These are phyloP conservation scores for Lolium multiflorum DNA, from an alignment of 176 grass and related monocot species.

Conservation along the genomic window DNA sequence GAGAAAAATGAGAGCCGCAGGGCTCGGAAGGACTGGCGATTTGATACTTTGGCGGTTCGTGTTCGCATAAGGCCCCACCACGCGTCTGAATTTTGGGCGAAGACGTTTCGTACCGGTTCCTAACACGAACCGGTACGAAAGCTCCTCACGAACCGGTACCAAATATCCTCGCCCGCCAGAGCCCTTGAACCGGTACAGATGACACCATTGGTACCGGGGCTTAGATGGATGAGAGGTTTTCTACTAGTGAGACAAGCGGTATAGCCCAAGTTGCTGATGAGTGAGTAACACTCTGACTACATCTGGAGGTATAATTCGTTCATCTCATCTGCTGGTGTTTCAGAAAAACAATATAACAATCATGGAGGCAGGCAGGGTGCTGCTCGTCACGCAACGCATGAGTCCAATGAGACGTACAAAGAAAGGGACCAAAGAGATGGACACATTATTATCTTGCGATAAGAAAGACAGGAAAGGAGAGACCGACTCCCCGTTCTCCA, in stretches of 20 bases:
- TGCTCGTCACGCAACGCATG: constrained; percentile 12
- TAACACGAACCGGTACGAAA: no score
- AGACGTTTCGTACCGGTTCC: no score
- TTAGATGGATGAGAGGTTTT: no score
- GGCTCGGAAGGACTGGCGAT: no score
- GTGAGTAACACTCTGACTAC: not conserved
- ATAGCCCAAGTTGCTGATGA: constrained; percentile 7
- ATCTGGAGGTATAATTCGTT: not conserved
- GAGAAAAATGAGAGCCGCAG: no score
- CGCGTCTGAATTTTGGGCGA: no score
- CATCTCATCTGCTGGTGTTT: not conserved
- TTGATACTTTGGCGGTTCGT: no score
- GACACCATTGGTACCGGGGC: no score
- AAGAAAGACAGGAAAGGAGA: not conserved
- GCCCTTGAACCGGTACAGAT: no score
- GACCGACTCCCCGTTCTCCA: constrained; percentile 4
- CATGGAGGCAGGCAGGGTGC: not conserved
- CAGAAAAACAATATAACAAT: not conserved
- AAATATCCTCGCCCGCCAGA: no score
- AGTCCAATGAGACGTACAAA: not conserved
- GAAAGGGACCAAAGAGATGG: constrained; percentile 5
- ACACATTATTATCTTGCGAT: constrained; percentile 32
- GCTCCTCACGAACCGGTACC: no score
- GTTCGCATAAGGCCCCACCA: no score
- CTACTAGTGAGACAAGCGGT: not conserved